Base-by-base conservation (phyloP, 768 basidiomycete genomes). In the Infundibulicybe gibba region DNA sequence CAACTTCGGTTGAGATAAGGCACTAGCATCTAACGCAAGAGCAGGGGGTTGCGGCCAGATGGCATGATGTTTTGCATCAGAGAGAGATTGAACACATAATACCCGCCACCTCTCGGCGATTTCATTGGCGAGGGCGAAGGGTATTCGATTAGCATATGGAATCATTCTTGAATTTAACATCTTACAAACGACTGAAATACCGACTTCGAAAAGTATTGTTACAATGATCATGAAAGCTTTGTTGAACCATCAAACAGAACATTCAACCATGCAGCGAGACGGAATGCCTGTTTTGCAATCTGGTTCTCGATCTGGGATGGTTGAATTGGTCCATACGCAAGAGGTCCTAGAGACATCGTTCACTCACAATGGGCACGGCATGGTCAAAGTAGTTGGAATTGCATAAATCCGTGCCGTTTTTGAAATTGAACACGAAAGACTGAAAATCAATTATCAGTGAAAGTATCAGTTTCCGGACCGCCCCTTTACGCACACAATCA, bases 211-310 rank as follows among this genome's bases (percentile, higher is more conserved):
- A 3, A 25, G 8, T 4, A 25, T 25, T 25, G 25, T 25, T 25
- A 25, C 25, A 25, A 25, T 25, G 25, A 25, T 72, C 59, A 70
- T 44, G 68, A 66, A 33, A 71, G 55, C 45, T 59, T 59, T 0
- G 67, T 65, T 19, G 61, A 57, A 10, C 68, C 70, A 43, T 72
- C 70, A 42, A 79, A 75, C n/a, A 77, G 54, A 5, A 74, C 71
- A 51, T 76, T 76, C 46, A 76, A 58, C 76, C 75, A 76, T 1
- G 75, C 74, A 9, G 75, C 75, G 25, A 77, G 61, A 19, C 74
- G 73, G 52, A 67, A 74, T 6, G 74, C 75, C 51, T 69, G 67
- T 52, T 73, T 74, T 8, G 74, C 74, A 15, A 76, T 65, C 48
- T 76, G 75, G 2, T 59, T 49, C 53, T 76, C 71, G 42, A 76